Conservation (phyloP, 768 basidiomycete genomes). For the Tricholoma matsutake region DNA sequence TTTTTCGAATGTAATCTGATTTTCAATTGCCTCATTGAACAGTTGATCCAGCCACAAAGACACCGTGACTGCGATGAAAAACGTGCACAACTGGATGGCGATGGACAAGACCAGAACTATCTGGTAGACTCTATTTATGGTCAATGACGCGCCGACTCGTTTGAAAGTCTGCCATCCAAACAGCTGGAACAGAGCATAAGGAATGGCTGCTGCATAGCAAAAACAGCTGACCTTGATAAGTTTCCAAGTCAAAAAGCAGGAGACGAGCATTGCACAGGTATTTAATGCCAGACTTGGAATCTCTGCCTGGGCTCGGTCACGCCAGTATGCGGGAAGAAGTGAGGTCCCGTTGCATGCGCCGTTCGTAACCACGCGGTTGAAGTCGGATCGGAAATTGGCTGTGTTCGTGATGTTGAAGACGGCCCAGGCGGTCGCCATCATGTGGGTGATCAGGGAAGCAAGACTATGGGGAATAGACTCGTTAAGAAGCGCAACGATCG, state of each 20-base stretch:
- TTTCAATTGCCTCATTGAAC: slow-evolving; percentile 61
- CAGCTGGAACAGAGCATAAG: slow-evolving; percentile 34
- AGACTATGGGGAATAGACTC: slow-evolving; percentile 82
- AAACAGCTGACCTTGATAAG: slow-evolving; percentile 57
- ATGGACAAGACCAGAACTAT: slow-evolving; percentile 68
- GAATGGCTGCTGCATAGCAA: neutral
- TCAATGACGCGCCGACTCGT: slow-evolving; percentile 72
- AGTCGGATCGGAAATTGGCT: slow-evolving; percentile 51
- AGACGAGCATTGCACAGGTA: slow-evolving; percentile 53
- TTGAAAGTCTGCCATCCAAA: slow-evolving; percentile 91
- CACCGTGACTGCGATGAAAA: slow-evolving; percentile 71
- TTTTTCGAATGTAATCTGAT: slow-evolving; percentile 39
- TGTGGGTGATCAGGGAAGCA: slow-evolving; percentile 69
- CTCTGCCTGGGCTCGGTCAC: slow-evolving; percentile 55
- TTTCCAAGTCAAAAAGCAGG: slow-evolving; percentile 66
- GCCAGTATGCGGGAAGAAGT: slow-evolving; percentile 67
- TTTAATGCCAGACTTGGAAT: slow-evolving; percentile 64
- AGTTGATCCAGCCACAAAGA: slow-evolving; percentile 78
- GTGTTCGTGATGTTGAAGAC: slow-evolving; percentile 65
- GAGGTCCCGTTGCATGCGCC: slow-evolving; percentile 59
- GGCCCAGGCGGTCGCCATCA: slow-evolving; percentile 72
- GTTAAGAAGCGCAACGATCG: slow-evolving; percentile 64
- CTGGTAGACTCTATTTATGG: slow-evolving; percentile 74
- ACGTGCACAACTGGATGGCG: slow-evolving; percentile 69
- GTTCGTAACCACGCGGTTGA: slow-evolving; percentile 53